Conservation (phyloP, 2,329 filamentous ascomycete genomes). For the Fusarium sororula region DNA sequence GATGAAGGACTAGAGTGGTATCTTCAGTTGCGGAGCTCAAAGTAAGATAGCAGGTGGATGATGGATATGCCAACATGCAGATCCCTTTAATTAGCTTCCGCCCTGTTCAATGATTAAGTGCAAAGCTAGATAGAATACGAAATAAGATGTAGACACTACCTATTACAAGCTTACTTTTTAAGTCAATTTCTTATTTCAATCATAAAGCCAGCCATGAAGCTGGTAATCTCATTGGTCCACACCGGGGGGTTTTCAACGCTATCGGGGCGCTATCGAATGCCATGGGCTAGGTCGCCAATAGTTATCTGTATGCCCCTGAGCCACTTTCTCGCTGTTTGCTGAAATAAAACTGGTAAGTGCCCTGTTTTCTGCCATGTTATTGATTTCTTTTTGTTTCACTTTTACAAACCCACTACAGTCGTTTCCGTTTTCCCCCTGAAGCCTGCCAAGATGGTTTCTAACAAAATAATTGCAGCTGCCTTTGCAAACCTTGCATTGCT, state of each 20-base stretch:
- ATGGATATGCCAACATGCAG: neutral
- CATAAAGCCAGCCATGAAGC: neutral
- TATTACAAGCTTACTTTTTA: neutral
- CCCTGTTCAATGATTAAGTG: neutral
- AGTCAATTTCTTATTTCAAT: neutral
- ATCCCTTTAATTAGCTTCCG: neutral
- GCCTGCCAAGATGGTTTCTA: neutral
- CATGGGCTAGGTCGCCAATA: neutral
- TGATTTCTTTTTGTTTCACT: neutral
- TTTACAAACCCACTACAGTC: too few relatives aligned
- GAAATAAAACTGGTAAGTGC: neutral
- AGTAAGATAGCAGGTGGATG: too few relatives aligned
- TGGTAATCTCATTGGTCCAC: neutral
- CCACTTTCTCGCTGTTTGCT: rapidly evolving
- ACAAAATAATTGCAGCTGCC: neutral
- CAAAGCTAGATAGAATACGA: neutral
- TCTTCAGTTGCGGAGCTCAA: neutral
- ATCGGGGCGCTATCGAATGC: neutral
- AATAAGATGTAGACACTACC: neutral
- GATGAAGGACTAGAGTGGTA: neutral
- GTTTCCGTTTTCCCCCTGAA: rapidly evolving
- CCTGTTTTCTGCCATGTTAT: rapidly evolving
- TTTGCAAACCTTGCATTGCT: neutral
- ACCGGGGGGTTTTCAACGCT: rapidly evolving
- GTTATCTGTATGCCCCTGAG: neutral